These are phyloP conservation scores for Talaromyces nanjingensis DNA, from an alignment of 495 filamentous ascomycete species.

Conservation along the genomic window DNA sequence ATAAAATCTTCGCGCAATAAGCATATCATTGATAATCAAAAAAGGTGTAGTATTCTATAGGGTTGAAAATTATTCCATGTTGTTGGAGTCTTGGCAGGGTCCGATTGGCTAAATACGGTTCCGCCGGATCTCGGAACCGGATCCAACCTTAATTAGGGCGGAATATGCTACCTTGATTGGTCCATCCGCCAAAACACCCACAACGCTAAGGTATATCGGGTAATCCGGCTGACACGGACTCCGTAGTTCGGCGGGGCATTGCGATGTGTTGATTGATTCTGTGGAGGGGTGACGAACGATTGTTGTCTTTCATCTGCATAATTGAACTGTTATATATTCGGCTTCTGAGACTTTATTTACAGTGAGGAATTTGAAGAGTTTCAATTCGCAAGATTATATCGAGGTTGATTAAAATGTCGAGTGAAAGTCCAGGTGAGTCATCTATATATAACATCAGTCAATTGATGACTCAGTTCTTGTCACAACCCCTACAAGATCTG, in stretches of 20 bases:
- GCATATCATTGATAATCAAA: no score
- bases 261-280: background rate
- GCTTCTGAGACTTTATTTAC: background rate
- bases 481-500: no score
- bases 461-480: no score
- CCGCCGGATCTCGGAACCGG: no score
- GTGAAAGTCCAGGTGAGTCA: background rate
- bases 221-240: background rate
- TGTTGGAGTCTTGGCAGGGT: no score
- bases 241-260: background rate
- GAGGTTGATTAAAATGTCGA: background rate
- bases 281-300: background rate
- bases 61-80: no score
- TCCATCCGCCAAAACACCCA: no score
- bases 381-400: background rate
- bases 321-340: background rate
- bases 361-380: background rate
- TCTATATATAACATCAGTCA: background rate
- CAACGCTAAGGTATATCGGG: background rate
- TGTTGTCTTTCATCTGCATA: background rate
- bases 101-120: no score
- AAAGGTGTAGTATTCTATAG: no score
- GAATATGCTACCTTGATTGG: no score
- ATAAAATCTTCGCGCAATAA: no score
- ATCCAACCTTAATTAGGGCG: no score